Base-by-base conservation (phyloP, 2,329 filamentous ascomycete species). In the Dothidotthia symphoricarpi region DNA sequence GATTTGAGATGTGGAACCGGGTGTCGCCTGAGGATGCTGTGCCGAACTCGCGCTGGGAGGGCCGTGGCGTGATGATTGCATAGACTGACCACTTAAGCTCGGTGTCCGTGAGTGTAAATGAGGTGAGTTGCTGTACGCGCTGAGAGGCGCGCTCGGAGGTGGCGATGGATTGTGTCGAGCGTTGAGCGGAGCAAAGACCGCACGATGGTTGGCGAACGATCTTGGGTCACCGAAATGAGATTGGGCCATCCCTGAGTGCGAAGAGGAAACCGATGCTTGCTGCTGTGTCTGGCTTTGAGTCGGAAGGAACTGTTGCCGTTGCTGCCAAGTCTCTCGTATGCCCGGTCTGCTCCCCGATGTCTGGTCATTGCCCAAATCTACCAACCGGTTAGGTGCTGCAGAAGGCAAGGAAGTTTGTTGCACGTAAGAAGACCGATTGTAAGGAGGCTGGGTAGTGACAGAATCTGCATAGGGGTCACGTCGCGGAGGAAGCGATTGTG, bases 51-150 rank as follows among this genome's bases (percentile, higher is more conserved):
- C 41, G 31, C 40, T 52, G 10, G 48, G 46, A 9, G 63, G 46
- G 8, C 49, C 41, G 28, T 61, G 53, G 27, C 59, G 59, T 27
- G 55, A 35, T 28, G 51, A 38, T 34, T 57, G 55, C 8, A 40
- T 46, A 13, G 56, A 39, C n/a, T 51, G 47, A 5, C 58, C 58
- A 31, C 56, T 65, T 24, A 65, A 36, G 36, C 63, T 67, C 6
- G 63, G 57, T 9, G 61, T 61, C 16, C 61, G 57, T 9, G 61
- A 66, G 39, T 63, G 63, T 36, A 57, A 34, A 30, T 64, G 61
- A 16, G 62, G 63, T 10, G 63, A 64, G 29, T 63, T 59, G 26
- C 33, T 52, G 39, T 59, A 67, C 2, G 46, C 45, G 19, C 19
- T 22, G 19, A 22, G 19, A 22, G 19, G n/a, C 32, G 47, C 28